Conservation (phyloP, 148 eudicot species). For the Silene latifolia region DNA sequence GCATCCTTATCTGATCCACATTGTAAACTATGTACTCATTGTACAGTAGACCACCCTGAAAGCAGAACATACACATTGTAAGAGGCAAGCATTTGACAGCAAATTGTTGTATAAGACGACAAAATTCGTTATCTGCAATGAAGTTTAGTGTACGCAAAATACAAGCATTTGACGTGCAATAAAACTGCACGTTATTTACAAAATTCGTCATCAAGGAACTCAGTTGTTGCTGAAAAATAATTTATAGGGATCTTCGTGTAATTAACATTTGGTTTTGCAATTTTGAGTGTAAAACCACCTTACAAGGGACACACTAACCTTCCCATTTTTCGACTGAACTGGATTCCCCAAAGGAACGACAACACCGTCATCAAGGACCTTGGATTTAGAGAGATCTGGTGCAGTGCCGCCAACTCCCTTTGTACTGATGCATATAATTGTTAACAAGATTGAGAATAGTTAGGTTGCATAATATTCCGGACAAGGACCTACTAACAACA, state of each 20-base stretch:
- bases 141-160: background rate
- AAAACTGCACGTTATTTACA: too few species aligned
- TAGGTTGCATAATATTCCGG: background rate
- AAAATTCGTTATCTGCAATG: background rate
- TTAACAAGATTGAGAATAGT: background rate
- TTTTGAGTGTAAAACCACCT: background rate
- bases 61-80: slow-evolving; percentile 7
- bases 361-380: slow-evolving; percentile 65
- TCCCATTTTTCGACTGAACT: slow-evolving; percentile 30
- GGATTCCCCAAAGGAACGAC: slow-evolving; percentile 82
- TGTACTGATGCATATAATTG: slow-evolving; percentile 50
- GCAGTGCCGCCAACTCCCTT: slow-evolving; percentile 92
- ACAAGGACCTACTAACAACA: background rate
- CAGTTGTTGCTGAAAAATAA: too few species aligned
- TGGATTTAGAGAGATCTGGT: slow-evolving; percentile 58
- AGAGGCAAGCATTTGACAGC: background rate
- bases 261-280: background rate
- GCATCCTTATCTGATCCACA: slow-evolving; percentile 90
- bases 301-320: slow-evolving; percentile 29
- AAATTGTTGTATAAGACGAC: background rate
- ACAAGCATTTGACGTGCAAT: too few species aligned
- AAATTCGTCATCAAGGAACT: too few species aligned
- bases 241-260: background rate
- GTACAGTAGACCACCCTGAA: slow-evolving; percentile 70
- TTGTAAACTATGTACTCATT: slow-evolving; percentile 95